A percentile compares a stretch with the other conserved stretches of the same genome.
phyloP scores from a whole-genome alignment of 768 basidiomycete species.

The Pleurotus tuber-regium region DNA sequence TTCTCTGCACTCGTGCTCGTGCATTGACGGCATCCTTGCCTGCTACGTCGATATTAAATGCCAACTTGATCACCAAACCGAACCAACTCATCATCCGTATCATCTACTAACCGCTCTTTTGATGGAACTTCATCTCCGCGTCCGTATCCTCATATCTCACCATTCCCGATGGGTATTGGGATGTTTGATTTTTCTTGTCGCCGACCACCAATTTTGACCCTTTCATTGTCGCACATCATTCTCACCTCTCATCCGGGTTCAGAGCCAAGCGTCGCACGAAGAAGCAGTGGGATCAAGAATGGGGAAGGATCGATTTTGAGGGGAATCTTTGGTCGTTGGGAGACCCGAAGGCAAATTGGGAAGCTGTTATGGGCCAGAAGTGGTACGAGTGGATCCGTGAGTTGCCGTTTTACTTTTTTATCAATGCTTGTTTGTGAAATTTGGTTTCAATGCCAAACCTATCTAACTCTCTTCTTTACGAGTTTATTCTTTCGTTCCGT shows the following conservation, averaged over 20 bases:
- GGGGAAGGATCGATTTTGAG: conserved; percentile 73
- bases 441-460: no score
- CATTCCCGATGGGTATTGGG: not conserved
- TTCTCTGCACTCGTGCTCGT: not conserved
- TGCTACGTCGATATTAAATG: not conserved
- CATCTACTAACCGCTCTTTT: no score
- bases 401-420: conserved; percentile 26
- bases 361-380: conserved; percentile 74
- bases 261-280: conserved; percentile 49
- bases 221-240: not conserved
- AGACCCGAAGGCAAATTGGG: conserved; percentile 61
- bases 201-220: not conserved
- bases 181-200: not conserved
- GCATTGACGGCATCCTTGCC: not conserved
- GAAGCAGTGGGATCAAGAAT: conserved; percentile 71
- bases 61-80: conserved; percentile 1
- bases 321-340: conserved; percentile 90
- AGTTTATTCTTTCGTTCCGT: no score
- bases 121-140: not conserved
- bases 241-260: conserved; percentile 3
- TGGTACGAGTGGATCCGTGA: conserved; percentile 77
- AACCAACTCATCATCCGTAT: not conserved
- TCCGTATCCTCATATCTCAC: not conserved
- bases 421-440: conserved; percentile 11
- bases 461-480: no score